Conservation (phyloP, 805 yeast species). For the Pichia sporocuriosa region DNA sequence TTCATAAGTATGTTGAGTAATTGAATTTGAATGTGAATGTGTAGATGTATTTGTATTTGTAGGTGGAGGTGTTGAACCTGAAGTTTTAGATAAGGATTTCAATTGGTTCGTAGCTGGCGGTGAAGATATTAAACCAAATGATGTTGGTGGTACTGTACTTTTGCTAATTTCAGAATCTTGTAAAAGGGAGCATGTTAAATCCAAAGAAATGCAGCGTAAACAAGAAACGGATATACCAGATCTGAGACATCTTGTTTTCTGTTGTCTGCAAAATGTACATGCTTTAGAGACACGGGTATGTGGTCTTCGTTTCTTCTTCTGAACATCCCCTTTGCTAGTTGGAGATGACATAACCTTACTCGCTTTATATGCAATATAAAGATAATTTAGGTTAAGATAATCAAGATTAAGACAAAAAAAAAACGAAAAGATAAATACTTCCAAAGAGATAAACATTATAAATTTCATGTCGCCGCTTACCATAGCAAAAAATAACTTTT, state of each 20-base stretch:
- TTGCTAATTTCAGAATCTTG: background rate
- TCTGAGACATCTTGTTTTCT: constrained; percentile 14
- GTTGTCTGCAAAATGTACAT: constrained; percentile 11
- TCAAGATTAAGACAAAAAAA: too few species aligned
- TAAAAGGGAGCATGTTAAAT: constrained; percentile 9
- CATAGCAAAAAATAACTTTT: too few species aligned
- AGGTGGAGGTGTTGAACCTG: too few species aligned
- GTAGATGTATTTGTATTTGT: too few species aligned
- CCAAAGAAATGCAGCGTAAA: constrained; percentile 12
- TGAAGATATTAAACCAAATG: too few species aligned
- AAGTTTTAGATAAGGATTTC: too few species aligned
- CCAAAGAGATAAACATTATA: background rate
- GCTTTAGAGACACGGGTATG: constrained; percentile 14
- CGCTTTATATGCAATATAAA: too few species aligned
- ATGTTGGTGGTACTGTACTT: background rate
- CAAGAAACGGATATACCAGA: constrained; percentile 7
- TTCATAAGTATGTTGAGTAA: too few species aligned
- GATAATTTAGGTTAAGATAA: too few species aligned
- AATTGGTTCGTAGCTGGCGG: background rate
- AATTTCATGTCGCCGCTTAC: too few species aligned
- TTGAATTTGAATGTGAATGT: too few species aligned
- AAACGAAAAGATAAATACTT: background rate
- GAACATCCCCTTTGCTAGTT: background rate
- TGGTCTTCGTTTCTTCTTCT: constrained; percentile 7
- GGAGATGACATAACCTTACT: background rate